Conservation (phyloP, 2,329 filamentous ascomycete genomes). For the Diaporthe helianthi region DNA sequence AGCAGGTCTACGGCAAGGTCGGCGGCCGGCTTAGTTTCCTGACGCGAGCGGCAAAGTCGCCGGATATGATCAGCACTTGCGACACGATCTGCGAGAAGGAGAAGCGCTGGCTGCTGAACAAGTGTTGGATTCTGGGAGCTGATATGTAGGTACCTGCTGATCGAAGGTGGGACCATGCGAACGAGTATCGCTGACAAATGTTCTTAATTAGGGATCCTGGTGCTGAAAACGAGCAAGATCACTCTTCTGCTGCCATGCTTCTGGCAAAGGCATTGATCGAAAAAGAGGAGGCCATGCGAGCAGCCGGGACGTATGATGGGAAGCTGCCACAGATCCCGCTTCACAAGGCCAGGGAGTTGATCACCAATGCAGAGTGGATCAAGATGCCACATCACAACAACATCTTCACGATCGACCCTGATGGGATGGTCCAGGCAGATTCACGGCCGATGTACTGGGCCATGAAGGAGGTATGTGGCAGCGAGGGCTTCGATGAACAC, state of each 20-base stretch:
- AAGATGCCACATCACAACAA: constrained; percentile 62
- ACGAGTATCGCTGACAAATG: background rate
- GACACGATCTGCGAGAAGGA: constrained; percentile 69
- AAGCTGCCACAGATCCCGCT: constrained; percentile 59
- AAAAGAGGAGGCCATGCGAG: constrained; percentile 46
- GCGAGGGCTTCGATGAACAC: constrained; percentile 59
- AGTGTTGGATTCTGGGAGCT: constrained; percentile 75
- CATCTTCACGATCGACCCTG: constrained; percentile 63
- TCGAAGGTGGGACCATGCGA: background rate
- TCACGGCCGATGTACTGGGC: constrained; percentile 65
- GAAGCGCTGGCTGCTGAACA: constrained; percentile 78
- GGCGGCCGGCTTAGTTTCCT: constrained; percentile 89
- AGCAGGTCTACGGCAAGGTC: constrained; percentile 83
- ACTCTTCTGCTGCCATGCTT: constrained; percentile 62
- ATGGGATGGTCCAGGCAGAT: constrained; percentile 62
- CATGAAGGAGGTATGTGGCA: constrained; percentile 58
- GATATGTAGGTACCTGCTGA: constrained; percentile 60
- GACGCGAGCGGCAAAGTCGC: constrained; percentile 85
- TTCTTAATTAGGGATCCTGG: background rate
- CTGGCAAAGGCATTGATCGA: constrained; percentile 63
- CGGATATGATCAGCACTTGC: constrained; percentile 81
- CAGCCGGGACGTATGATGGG: constrained; percentile 42
- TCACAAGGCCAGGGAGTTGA: constrained; percentile 57
- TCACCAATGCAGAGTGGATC: constrained; percentile 65
- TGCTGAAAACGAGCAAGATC: constrained; percentile 45